Conservation (phyloP, 2,329 filamentous ascomycete species). For the Alternaria atra region DNA sequence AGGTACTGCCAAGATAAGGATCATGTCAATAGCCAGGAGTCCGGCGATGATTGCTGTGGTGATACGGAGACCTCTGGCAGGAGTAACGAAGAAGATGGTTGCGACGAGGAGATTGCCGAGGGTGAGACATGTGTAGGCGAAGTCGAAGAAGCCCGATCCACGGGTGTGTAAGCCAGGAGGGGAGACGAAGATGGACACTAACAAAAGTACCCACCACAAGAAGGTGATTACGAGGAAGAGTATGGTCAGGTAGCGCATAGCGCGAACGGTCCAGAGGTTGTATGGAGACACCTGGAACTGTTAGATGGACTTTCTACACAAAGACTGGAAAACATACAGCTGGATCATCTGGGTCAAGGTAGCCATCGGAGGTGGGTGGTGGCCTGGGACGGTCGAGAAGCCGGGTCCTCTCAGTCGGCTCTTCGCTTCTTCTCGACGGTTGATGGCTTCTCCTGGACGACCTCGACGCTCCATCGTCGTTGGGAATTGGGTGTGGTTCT, state of each 20-base stretch:
- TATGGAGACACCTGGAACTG: slow-evolving; percentile 75
- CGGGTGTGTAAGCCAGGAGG: slow-evolving; percentile 85
- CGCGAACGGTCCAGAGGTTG: slow-evolving; percentile 90
- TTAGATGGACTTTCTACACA: slow-evolving; percentile 23
- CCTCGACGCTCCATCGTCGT: slow-evolving; percentile 36
- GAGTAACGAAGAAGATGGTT: slow-evolving; percentile 86
- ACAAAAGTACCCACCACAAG: slow-evolving; percentile 89
- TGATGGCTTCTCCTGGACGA: slow-evolving; percentile 42
- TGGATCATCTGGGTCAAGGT: slow-evolving; percentile 80
- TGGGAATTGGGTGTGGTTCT: slow-evolving; percentile 26
- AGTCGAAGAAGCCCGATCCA: slow-evolving; percentile 92
- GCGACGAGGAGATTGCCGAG: slow-evolving; percentile 77
- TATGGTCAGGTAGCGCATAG: slow-evolving; percentile 79
- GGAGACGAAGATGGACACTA: slow-evolving; percentile 91
- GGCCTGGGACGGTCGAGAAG: slow-evolving; percentile 69
- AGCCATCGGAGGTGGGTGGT: slow-evolving; percentile 69
- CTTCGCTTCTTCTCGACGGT: slow-evolving; percentile 38
- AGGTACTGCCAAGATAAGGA: slow-evolving; percentile 79
- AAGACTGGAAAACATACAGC: slow-evolving; percentile 66
- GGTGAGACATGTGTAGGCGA: slow-evolving; percentile 82
- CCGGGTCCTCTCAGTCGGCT: slow-evolving; percentile 69
- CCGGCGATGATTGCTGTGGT: slow-evolving; percentile 73
- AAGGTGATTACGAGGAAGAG: slow-evolving; percentile 78
- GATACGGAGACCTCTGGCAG: slow-evolving; percentile 80
- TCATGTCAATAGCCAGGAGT: slow-evolving; percentile 76